Base-by-base conservation (phyloP, 345 rosid genomes). In the Gossypioides kirkii region DNA sequence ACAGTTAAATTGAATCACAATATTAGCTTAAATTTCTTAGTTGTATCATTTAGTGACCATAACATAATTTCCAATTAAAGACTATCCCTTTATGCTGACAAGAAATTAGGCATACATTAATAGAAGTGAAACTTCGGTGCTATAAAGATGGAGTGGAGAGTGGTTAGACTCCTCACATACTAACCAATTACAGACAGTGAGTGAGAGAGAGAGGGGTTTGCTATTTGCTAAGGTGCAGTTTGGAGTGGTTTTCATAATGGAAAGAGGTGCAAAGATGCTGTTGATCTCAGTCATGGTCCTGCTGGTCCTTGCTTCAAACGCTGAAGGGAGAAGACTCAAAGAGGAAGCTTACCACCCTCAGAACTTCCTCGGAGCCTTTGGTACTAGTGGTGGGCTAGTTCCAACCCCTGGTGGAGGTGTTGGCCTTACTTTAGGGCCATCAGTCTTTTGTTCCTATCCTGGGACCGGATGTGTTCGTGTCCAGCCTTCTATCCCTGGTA, bases 381-480 rank as follows among this genome's bases (percentile, higher is more conserved):
- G 80, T 14, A 71, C 76, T 10, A 78, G 71, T 8, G 79, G 81
- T 2, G 77, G 75, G 10, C 46, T 79, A 8, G 53, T 82, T 25
- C 82, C 85, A 25, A 38, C 71, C 13, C 82, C 78, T 0, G 50
- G 46, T 66, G 82, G 85, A 26, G 76, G 70, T 53, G 67, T 78
- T 10, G 73, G 71, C 56, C 6, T 79, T 43, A 72, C 11, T 3
- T 59, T 76, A 20, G 85, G 82, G 1, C 82, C 78, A n/a, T 23
- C 78, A 16, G 82, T 49, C 10, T 76, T 64, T 41, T 82, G 85
- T 60, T 67, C 80, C 2, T 76, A 43, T 71, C 85, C 82, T 17
- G 82, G 78, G n/a, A 8, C 55, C 17, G 82, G 85, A 55, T 82
- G 82, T 45, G 79, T 81, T 49, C 49, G 41, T 1, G 47, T 76